Conservation (phyloP, 2,329 filamentous ascomycete species). For the Plenodomus tracheiphilus region DNA sequence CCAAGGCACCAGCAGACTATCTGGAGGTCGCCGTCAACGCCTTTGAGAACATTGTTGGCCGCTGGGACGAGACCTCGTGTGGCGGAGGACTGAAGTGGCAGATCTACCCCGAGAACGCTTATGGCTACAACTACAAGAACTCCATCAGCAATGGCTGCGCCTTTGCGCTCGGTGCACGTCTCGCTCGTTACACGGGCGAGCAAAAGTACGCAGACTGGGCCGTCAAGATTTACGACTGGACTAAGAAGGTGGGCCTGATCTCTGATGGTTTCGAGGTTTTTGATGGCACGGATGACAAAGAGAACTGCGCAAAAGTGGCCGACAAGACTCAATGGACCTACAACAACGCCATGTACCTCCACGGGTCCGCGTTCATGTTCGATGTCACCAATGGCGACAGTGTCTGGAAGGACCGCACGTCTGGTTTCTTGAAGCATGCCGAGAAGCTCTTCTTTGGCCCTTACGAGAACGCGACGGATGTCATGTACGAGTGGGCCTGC, state of each 20-base stretch:
- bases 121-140: conserved; percentile 81
- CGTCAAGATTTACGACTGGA: conserved; percentile 65
- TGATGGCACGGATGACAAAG: conserved; percentile 57
- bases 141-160: conserved; percentile 79
- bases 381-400: conserved; percentile 51
- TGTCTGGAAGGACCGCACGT: conserved; percentile 62
- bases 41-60: conserved; percentile 69
- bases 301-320: conserved; percentile 53
- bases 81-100: conserved; percentile 79
- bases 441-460: conserved; percentile 58
- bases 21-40: conserved; percentile 69
- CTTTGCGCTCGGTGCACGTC: conserved; percentile 77
- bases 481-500: conserved; percentile 70
- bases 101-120: conserved; percentile 73
- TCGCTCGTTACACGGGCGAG: conserved; percentile 71
- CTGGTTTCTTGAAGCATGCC: conserved; percentile 60
- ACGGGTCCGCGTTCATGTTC: conserved; percentile 61
- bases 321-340: conserved; percentile 62
- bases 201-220: conserved; percentile 64
- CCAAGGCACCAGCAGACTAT: conserved; percentile 55
- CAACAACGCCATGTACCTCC: conserved; percentile 59
- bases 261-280: conserved; percentile 56
- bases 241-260: conserved; percentile 54
- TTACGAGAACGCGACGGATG: conserved; percentile 50
- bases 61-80: conserved; percentile 72